Evolutionary conservation across 805 yeast genomes (phyloP), one percentile per base, ranked within the genome.

Genomic region (Saturnispora quitensis): DNA sequence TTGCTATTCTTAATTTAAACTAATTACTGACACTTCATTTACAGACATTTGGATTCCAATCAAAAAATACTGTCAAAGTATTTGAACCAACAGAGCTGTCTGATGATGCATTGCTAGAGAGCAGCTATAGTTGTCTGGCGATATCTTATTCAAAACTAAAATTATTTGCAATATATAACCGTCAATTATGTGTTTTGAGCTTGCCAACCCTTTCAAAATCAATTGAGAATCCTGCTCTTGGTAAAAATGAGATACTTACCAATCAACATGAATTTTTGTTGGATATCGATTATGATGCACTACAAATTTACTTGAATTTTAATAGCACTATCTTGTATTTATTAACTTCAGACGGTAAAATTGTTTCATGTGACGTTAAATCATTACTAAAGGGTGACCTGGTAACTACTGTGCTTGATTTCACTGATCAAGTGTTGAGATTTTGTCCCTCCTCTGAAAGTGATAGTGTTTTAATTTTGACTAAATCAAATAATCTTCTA

Each of bases 21-120:
- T 22, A 40, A n/a, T 42, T 47, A 42, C 54, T 55, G 47, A 50
- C 59, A 17, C 13, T 27, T 40, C 47, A 2, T 43, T 3, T n/a
- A 38, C 20, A 56, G 62, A 62, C 64, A 18, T 59, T 66, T 52
- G 70, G 70, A 1, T 66, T 66, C 48, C 67, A 64, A 52, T 56
- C 56, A 22, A 59, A 54, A 33, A 52, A 58, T 15, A 55, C 62
- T 5, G 43, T 66, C n/a, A 60, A 62, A 47, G 48, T 66, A n/a
- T 62, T 62, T 24, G 40, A 50, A 7, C 20, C 42, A 7, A 31
- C 45, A 2, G 52, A 52, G 8, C 22, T 55, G 8, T 34, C 40
- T 4, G 40, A 44, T 5, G 35, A 44, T 8, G 15, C 50, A 3
- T 15, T 51, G 34, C 22, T 25, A 2, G 48, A 52, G 7, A 8